phyloP scores from a whole-genome alignment of 108 stramenopile genomes.

The Discostella stelligeroides region DNA sequence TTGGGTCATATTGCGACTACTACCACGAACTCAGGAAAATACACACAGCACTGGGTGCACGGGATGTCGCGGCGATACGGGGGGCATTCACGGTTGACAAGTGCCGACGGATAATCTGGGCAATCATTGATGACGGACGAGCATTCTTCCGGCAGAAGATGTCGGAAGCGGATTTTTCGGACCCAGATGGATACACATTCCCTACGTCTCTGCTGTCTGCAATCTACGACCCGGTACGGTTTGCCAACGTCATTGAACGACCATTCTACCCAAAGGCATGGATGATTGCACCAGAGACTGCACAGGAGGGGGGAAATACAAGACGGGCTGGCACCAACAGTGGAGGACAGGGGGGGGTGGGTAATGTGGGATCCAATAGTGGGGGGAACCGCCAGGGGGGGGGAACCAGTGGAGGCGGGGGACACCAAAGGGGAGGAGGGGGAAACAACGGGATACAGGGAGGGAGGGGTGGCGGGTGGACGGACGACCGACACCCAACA shows the following conservation, averaged over 20 bases:
- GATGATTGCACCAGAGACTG: constrained; percentile 1
- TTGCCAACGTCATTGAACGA: neutral
- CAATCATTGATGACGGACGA: neutral
- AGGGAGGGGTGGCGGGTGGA: too few relatives aligned
- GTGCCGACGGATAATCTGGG: neutral
- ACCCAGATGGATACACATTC: neutral
- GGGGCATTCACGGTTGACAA: neutral
- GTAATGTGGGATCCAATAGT: too few relatives aligned
- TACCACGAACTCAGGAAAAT: neutral
- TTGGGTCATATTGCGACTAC: neutral
- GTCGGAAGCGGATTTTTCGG: neutral
- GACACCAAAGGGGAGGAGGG: too few relatives aligned
- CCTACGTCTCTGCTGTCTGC: neutral
- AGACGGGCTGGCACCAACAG: too few relatives aligned
- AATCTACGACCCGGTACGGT: neutral
- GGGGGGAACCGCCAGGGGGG: too few relatives aligned
- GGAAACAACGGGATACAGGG: too few relatives aligned
- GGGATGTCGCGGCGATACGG: neutral
- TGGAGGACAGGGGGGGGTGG: too few relatives aligned
- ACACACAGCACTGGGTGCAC: neutral
- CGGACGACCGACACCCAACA: too few relatives aligned
- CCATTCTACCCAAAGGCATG: neutral
- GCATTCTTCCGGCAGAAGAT: neutral
- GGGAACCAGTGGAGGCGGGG: too few relatives aligned
- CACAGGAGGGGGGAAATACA: too few relatives aligned